Base-by-base conservation (phyloP, 768 basidiomycete species). In the Pisolithus sp. region DNA sequence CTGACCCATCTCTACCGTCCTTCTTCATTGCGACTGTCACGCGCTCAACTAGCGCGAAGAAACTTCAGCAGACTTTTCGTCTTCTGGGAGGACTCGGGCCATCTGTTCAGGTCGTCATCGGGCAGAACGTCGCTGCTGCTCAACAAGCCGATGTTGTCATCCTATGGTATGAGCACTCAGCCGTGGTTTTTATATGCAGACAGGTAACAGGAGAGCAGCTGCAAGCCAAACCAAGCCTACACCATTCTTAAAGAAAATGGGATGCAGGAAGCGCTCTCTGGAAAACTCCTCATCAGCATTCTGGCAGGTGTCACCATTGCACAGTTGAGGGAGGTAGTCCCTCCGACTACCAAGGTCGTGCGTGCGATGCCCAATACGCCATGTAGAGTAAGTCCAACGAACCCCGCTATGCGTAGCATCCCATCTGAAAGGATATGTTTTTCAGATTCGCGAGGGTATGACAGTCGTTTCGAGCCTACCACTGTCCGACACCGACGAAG, bases 281-380 rank as follows among this genome's bases (percentile, higher is more conserved):
- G 88, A 43, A 98, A 98, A 70, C 80, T 98, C 1, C 75, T 99
- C 53, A 89, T 98, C 68, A 97, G 94, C 63, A 96, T 98, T 65
- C 84, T 97, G 30, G 94, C 96, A n/a, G 96, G 96, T 58, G 87
- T 96, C 5, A 97, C 89, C 26, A 87, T 98, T 57, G 56, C 74
- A 31, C 94, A 97, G 67, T 73, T 98, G 36, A 70, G 75, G 42
- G 76, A 68, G 5, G 88, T 86, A 87, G 89, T 93, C 30, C 72
- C 73, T 23, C 76, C 85, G 2, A 76, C 75, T n/a, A 92, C 91
- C 40, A 83, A 81, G 59, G 87, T 97, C 53, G 84, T 98, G 53
- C 85, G 96, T 51, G 90, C 93, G 10, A 99, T 99, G 96, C 94
- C 96, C 57, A 99, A 99, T 64, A 98, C 95, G 2, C 93, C 96